Evolutionary conservation across 257 asterid genomes (phyloP), one percentile per base, ranked within the genome.

Genomic region (Lavandula angustifolia): DNA sequence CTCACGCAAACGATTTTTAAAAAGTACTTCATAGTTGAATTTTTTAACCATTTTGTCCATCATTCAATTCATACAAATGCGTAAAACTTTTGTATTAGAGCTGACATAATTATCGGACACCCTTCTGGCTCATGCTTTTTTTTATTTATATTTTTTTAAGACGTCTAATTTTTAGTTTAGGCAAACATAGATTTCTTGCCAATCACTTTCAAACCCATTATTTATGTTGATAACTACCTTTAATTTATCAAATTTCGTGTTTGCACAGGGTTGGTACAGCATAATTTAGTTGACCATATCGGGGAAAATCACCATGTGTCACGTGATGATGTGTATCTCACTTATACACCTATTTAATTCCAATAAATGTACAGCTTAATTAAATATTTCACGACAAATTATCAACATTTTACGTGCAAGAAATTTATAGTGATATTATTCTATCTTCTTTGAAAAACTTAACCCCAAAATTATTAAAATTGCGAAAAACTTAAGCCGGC

Each of bases 1-100:
- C 80, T 56, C 81, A 76, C 84, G 86, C 91, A 80, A 80, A 74
- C 75, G 81, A 75, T 79, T 41, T 68, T 38, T 61, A 48, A 40
- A 32, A 68, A 50, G 33, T 49, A 52, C 68, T 27, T 49, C 55
- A 7, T 66, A 16, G 66, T 63, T 71, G 78, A 72, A 55, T 56
- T 3, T 56, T 43, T 37, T 27, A 35, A 37, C 47, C 32, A 7
- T 29, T 64, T 37, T 51, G 62, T 54, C 54, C 47, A 32, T 50
- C 29, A 44, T 52, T 46, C 3, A 17, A 52, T 42, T 76, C 62
- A n/a, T 71, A 62, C 47, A 18, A 55, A 49, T 43, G 69, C 72
- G 67, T 53, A 57, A 72, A 56, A 72, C 69, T n/a, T n/a, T n/a
- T n/a, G n/a, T n/a, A n/a, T n/a, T n/a, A n/a, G n/a, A n/a, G 27